Conservation (phyloP, 768 basidiomycete genomes). For the Boletus rufocinnamomeus region DNA sequence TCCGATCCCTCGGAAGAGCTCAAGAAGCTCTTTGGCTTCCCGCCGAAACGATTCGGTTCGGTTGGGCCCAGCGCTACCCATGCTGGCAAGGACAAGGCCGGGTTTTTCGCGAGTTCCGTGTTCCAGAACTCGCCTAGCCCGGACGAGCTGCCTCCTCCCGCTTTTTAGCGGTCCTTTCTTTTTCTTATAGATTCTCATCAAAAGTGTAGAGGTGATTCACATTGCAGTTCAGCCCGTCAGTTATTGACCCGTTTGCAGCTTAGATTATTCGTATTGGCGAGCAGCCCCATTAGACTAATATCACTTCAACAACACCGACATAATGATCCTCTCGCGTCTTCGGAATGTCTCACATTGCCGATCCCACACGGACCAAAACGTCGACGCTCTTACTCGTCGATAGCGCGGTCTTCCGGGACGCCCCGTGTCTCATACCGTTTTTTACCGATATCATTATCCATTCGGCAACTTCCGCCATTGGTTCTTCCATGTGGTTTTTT, state of each 20-base stretch:
- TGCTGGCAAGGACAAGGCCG: slow-evolving; percentile 38
- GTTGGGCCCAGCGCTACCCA: slow-evolving; percentile 30
- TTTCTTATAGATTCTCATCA: slow-evolving; percentile 21
- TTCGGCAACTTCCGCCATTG: slow-evolving; percentile 41
- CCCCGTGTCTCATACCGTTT: slow-evolving; percentile 29
- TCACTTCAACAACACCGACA: slow-evolving; percentile 33
- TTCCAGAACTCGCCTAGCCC: slow-evolving; percentile 89
- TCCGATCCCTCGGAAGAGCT: slow-evolving; percentile 42
- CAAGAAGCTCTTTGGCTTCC: slow-evolving; percentile 38
- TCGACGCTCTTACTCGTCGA: slow-evolving; percentile 12
- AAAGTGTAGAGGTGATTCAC: slow-evolving; percentile 43
- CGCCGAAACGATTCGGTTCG: slow-evolving; percentile 32
- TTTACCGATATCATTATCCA: slow-evolving; percentile 44
- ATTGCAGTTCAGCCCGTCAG: background rate
- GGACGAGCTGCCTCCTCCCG: slow-evolving; percentile 73
- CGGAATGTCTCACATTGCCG: slow-evolving; percentile 33
- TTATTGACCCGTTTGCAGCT: slow-evolving; percentile 23
- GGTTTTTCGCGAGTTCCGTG: slow-evolving; percentile 75
- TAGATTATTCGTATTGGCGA: slow-evolving; percentile 42
- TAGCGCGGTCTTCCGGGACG: slow-evolving; percentile 23
- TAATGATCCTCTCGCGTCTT: slow-evolving; percentile 27
- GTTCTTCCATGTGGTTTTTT: slow-evolving; percentile 30
- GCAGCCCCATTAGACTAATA: slow-evolving; percentile 41
- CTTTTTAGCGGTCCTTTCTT: slow-evolving; percentile 50
- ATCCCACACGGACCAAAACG: slow-evolving; percentile 3